Evolutionary conservation across 805 yeast genomes (phyloP).

Genomic region (Starmerella cellae): DNA sequence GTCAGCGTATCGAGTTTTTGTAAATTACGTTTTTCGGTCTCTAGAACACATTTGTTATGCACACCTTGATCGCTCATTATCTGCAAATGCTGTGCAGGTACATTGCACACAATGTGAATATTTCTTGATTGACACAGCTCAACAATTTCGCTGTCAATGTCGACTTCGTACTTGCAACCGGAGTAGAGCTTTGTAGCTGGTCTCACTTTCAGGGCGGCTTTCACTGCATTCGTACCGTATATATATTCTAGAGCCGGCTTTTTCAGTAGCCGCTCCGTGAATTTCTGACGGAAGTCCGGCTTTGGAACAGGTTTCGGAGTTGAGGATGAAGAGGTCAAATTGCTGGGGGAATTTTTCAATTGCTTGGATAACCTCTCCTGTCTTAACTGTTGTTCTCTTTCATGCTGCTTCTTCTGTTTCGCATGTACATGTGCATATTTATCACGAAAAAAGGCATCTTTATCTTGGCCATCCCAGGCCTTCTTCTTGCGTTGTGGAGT

Average conservation of each 20-base stretch:
- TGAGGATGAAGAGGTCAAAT: constrained; percentile 2
- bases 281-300: constrained; percentile 13
- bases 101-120: constrained; percentile 29
- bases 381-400: constrained; percentile 17
- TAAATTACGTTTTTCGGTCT: constrained; percentile 41
- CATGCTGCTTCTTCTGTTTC: constrained; percentile 26
- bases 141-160: constrained; percentile 33
- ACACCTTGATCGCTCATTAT: constrained; percentile 51
- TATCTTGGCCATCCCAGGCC: constrained; percentile 61
- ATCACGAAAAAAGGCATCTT: constrained; percentile 47
- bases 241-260: constrained; percentile 51
- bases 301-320: background rate
- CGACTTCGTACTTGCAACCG: constrained; percentile 29
- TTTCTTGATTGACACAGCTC: constrained; percentile 35
- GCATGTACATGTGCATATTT: constrained; percentile 61
- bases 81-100: constrained; percentile 43
- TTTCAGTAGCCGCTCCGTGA: constrained; percentile 2
- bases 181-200: constrained; percentile 39
- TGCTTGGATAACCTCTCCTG: constrained; percentile 2
- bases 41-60: constrained; percentile 69
- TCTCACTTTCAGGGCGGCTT: constrained; percentile 55
- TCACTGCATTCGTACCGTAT: constrained; percentile 63
- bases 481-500: constrained; percentile 29
- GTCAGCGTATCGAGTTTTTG: constrained; percentile 22
- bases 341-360: constrained; percentile 13